Percentiles rank a stretch among this genome's conserved stretches.
Conservation (phyloP, 805 yeast species). For the Clavispora vitiphila region DNA sequence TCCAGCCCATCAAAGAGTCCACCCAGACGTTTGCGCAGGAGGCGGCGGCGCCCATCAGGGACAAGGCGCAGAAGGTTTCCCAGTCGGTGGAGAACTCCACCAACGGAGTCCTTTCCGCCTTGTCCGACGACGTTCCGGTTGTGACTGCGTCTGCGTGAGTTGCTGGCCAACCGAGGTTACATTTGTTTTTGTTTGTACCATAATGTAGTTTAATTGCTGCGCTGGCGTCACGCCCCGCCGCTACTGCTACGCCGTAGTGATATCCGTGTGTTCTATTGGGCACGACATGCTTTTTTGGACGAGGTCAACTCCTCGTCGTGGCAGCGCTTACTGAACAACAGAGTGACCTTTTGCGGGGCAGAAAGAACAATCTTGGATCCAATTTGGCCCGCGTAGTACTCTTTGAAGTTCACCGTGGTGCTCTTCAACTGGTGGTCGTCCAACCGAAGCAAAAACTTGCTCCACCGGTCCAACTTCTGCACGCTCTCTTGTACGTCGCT, state of each 20-base stretch:
- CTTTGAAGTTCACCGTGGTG: conserved; percentile 13
- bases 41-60: conserved; percentile 29
- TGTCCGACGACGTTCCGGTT: conserved; percentile 8
- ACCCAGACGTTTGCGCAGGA: conserved; percentile 36
- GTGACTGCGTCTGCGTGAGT: conserved; percentile 16
- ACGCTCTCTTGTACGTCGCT: conserved; percentile 8
- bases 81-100: conserved; percentile 5
- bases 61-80: conserved; percentile 24
- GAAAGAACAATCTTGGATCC: conserved; percentile 15
- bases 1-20: conserved; percentile 36
- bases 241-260: too few species aligned
- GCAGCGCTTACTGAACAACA: conserved; percentile 11
- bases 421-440: conserved; percentile 9
- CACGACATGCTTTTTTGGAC: conserved; percentile 8
- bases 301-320: conserved; percentile 6
- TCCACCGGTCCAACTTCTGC: conserved; percentile 14
- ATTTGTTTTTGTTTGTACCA: neutral
- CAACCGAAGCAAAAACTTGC: conserved; percentile 12
- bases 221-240: too few species aligned
- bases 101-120: conserved; percentile 6
- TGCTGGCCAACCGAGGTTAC: too few species aligned
- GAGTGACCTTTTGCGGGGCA: conserved; percentile 8
- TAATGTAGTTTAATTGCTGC: neutral
- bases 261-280: neutral
- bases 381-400: conserved; percentile 17